Base-by-base conservation (phyloP, 2,329 filamentous ascomycete species). In the Penicillium olsonii region DNA sequence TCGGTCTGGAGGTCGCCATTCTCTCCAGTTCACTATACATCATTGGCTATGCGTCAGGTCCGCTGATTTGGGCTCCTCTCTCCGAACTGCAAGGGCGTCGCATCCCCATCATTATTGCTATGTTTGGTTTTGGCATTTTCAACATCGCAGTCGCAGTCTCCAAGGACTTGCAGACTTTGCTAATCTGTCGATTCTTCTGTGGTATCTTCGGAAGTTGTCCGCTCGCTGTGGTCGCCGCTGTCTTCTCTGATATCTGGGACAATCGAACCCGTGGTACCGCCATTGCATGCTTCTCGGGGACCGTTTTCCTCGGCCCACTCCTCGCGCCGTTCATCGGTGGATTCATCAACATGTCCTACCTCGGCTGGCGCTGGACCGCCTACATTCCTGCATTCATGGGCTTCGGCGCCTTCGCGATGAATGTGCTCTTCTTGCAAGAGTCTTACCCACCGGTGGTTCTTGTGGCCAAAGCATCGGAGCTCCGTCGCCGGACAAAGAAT, bases 11-110 rank as follows among this genome's bases (percentile, higher is more conserved):
- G 54, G 69, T 76, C 4, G 62, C 71, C 1, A 65, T 64, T 1
- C 63, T 78, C 10, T 76, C 76, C 9, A 74, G 75, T 2, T 71
- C 72, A 2, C 60, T 79, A 6, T 74, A 78, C 34, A 65, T 80
- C 1, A 67, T 76, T 37, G 74, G 78, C 3, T 82, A 81, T 52
- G 78, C 77, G 0, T 59, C 84, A 4, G 84, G 84, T 0, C 59
- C 59, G 79, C 58, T 87, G 14, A 55, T 87, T 3, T 84, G 81
- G 80, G 82, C 80, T 9, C 83, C 83, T 0, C 61, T 85, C 26
- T 80, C 76, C 44, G 84, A 87, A 60, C 72, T 84, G 9, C 82
- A 76, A 45, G 82, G 81, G 1, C 70, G 81, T 67, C 84, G 76
- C 69, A 20, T 74, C 76, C 26, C 81, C 73, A 62, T 75, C 66